Percentiles rank a stretch among this genome's conserved stretches.
phyloP scores from a whole-genome alignment of 805 yeast genomes.

The Wickerhamiella lipophila region DNA sequence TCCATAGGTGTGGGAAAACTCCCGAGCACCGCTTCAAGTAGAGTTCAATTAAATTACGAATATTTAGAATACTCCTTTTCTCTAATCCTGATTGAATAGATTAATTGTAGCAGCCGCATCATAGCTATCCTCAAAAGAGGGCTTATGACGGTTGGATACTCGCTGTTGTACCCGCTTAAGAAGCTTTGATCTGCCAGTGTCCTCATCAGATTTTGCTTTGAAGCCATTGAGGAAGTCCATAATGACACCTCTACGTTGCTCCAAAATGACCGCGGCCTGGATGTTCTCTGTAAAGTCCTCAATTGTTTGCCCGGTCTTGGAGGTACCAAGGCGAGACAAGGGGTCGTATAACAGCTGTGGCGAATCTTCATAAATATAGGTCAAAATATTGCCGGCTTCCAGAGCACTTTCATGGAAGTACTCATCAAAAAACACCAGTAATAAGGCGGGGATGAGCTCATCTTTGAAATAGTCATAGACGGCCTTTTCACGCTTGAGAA shows the following conservation, averaged over 20 bases:
- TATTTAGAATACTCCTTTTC: not conserved
- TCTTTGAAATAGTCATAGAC: conserved; percentile 50
- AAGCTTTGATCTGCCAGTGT: conserved; percentile 27
- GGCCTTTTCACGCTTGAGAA: conserved; percentile 59
- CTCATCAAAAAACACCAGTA: conserved; percentile 55
- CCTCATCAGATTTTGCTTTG: conserved; percentile 31
- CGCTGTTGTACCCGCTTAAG: conserved; percentile 20
- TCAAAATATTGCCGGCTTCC: conserved; percentile 83
- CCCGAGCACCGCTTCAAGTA: not conserved
- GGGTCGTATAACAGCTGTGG: conserved; percentile 5
- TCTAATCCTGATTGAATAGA: conserved; percentile 18
- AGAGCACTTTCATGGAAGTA: conserved; percentile 76
- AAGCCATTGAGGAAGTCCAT: conserved; percentile 60
- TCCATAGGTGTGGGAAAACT: not conserved
- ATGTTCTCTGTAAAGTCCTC: conserved; percentile 51
- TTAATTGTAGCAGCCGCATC: conserved; percentile 22
- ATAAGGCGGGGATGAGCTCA: conserved; percentile 54
- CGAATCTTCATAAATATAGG: conserved; percentile 49
- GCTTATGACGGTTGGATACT: conserved; percentile 16
- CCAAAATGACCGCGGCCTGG: conserved; percentile 39
- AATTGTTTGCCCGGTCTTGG: conserved; percentile 36
- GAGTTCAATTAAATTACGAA: not conserved
- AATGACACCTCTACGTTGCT: conserved; percentile 71
- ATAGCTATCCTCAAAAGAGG: conserved; percentile 17
- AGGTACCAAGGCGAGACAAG: conserved; percentile 2